phyloP scores from a whole-genome alignment of 2,329 filamentous ascomycete genomes.

The Ustilaginoidea virens region DNA sequence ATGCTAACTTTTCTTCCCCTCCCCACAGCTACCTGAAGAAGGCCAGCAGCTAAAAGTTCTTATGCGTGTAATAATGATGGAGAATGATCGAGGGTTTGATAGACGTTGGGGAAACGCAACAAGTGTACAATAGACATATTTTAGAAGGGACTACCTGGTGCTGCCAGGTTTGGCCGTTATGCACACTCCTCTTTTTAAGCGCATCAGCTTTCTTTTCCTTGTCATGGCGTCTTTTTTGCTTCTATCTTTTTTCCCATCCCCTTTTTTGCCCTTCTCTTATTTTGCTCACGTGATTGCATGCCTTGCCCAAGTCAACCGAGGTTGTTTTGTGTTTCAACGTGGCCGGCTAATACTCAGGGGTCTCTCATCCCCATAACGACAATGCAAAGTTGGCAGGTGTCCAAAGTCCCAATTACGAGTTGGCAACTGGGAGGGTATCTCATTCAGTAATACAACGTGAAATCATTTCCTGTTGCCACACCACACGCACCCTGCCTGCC shows the following conservation, averaged over 20 bases:
- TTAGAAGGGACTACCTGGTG: conserved; percentile 16
- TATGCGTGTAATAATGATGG: conserved; percentile 19
- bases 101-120: conserved; percentile 17
- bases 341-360: too few species aligned
- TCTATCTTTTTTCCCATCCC: neutral
- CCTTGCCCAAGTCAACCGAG: neutral
- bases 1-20: conserved; percentile 15
- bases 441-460: too few species aligned
- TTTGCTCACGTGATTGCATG: neutral
- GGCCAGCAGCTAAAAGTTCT: conserved; percentile 45
- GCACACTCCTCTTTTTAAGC: conserved; percentile 17
- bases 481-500: too few species aligned
- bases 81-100: conserved; percentile 19
- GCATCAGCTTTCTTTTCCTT: conserved; percentile 6
- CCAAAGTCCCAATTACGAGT: too few species aligned
- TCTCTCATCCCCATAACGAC: too few species aligned
- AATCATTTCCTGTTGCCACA: too few species aligned
- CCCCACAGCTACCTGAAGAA: conserved; percentile 48
- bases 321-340: neutral
- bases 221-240: neutral
- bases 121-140: conserved; percentile 23
- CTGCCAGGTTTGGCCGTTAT: conserved; percentile 15
- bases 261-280: neutral
- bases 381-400: too few species aligned
- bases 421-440: too few species aligned